Evolutionary conservation across 306 rosid genomes (phyloP), one percentile per base, ranked within the genome.

Genomic region (Pyrus betulifolia): DNA sequence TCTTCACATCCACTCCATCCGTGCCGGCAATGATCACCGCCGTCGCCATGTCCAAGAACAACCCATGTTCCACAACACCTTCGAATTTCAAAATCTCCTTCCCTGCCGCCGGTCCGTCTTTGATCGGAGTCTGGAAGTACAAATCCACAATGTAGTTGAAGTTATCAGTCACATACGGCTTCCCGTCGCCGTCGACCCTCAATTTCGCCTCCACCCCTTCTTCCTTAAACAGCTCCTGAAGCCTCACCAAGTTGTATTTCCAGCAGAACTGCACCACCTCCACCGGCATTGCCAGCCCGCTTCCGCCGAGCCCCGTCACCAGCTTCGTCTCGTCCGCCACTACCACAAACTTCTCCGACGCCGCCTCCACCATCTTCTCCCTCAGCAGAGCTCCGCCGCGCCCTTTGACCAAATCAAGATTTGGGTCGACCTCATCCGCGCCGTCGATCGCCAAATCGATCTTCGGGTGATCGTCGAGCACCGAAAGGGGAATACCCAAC

Each of bases 191-290:
- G 6, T 87, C 85, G 76, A 90, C 61, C 67, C 97, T 87, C 83
- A 92, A 68, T 72, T 92, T 90, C 0, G 96, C 91, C 13, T 92
- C 93, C 12, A 70, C 77, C 5, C 96, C 97, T 84, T 92, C 85
- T 15, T 86, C 96, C 57, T 88, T 87, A 55, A 92, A 92, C 73
- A 92, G 51, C 8, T 83, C 91, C 62, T 83, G 88, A 28, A 92
- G 85, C 74, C 97, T 81, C 10, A 76, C 58, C 80, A 90, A 21
- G 27, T 90, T 92, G 69, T 88, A 90, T 65, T 91, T 91, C 97
- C 97, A 92, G 45, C 97, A 92, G 70, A 92, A 92, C 71, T 92
- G 97, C 13, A 92, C 97, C 46, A 92, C 97, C 82, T 92, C 96
- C 58, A 92, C 97, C 3, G 97, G 96, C 97, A 92, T 92, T 23